Evolutionary conservation across 1,139 yeast genomes (phyloP).

Genomic region (Saccharomycopsis phalli): DNA sequence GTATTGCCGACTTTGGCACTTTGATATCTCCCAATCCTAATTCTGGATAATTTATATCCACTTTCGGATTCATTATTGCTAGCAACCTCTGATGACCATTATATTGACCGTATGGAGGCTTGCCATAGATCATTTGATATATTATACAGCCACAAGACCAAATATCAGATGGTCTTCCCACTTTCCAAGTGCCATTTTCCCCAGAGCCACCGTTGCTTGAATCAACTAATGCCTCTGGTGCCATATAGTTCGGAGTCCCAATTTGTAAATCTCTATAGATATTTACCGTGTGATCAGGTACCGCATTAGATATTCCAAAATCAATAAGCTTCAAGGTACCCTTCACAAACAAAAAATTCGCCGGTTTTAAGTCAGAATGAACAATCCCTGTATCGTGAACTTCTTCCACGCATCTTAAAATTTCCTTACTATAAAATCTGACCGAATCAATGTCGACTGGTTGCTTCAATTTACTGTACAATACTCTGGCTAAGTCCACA

Average conservation of each 20-base stretch:
- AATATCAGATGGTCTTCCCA: constrained; percentile 91
- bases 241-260: constrained; percentile 97
- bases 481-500: constrained; percentile 76
- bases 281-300: constrained; percentile 87
- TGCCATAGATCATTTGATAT: constrained; percentile 91
- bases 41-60: constrained; percentile 62
- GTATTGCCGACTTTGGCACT: constrained; percentile 65
- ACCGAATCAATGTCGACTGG: constrained; percentile 72
- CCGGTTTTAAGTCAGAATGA: constrained; percentile 93
- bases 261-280: constrained; percentile 85
- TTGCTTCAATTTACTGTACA: constrained; percentile 45
- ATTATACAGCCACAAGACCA: constrained; percentile 98
- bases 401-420: constrained; percentile 75
- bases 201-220: constrained; percentile 28
- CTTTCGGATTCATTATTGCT: constrained; percentile 82
- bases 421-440: constrained; percentile 70
- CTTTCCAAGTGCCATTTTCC: constrained; percentile 57
- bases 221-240: constrained; percentile 86
- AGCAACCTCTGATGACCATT: constrained; percentile 71
- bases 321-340: constrained; percentile 85
- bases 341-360: constrained; percentile 80
- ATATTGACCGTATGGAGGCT: constrained; percentile 80
- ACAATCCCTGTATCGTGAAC: constrained; percentile 87
- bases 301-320: constrained; percentile 93
- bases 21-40: constrained; percentile 51